Evolutionary conservation across 257 asterid species (phyloP).

Genomic region (Ajuga chamaepitys): DNA sequence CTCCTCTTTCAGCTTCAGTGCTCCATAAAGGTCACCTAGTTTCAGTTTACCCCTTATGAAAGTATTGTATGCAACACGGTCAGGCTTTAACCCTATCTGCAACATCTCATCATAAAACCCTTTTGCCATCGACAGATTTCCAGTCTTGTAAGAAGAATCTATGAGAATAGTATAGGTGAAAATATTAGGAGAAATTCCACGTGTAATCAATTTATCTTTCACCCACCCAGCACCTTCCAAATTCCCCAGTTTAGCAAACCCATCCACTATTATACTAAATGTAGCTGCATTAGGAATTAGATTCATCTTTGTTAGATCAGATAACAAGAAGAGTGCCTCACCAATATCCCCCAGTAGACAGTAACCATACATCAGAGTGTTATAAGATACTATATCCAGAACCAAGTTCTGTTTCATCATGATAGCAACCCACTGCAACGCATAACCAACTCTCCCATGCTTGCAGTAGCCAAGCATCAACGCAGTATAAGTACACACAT

Average conservation of each 20-base stretch:
- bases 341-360: constrained; percentile 42
- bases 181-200: constrained; percentile 53
- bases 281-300: constrained; percentile 48
- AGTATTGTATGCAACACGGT: constrained; percentile 37
- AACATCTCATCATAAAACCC: constrained; percentile 52
- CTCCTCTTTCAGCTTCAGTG: constrained; percentile 51
- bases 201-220: constrained; percentile 46
- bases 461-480: no score
- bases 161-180: constrained; percentile 56
- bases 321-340: constrained; percentile 40
- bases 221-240: constrained; percentile 42
- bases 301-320: constrained; percentile 32
- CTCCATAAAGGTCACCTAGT: constrained; percentile 34
- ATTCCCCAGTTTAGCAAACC: constrained; percentile 40
- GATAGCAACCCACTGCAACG: constrained; percentile 47
- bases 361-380: constrained; percentile 51
- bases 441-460: constrained; percentile 47
- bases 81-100: constrained; percentile 43
- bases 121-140: constrained; percentile 42
- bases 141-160: constrained; percentile 39
- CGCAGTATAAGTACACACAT: constrained; percentile 52
- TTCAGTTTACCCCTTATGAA: constrained; percentile 40
- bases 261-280: constrained; percentile 54
- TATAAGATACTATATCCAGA: constrained; percentile 52
- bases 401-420: constrained; percentile 57